Conservation (phyloP, 2,329 filamentous ascomycete species). For the Aureobasidium sp. region DNA sequence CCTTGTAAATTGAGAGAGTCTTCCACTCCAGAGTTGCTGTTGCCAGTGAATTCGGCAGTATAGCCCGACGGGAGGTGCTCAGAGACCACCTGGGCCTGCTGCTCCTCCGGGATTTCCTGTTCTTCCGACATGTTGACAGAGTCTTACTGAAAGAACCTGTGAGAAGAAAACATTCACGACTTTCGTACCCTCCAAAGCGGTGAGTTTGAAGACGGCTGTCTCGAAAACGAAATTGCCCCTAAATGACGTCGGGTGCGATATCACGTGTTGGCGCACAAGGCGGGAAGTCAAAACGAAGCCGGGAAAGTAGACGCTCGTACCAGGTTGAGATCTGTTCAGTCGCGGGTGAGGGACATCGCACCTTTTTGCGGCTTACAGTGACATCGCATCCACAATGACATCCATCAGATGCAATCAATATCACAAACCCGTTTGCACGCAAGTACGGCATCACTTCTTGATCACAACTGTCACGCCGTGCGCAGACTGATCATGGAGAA, state of each 20-base stretch:
- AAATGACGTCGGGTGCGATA: slow-evolving; percentile 6
- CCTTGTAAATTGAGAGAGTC: slow-evolving; percentile 68
- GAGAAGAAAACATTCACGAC: neutral
- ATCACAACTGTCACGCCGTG: no score
- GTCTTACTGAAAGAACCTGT: neutral
- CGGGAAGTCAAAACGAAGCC: neutral
- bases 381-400: neutral
- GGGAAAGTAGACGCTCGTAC: neutral
- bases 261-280: neutral
- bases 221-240: slow-evolving; percentile 12
- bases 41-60: slow-evolving; percentile 14
- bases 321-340: neutral
- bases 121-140: neutral
- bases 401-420: neutral
- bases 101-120: neutral
- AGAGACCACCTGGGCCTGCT: slow-evolving; percentile 16
- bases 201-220: neutral
- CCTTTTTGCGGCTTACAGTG: neutral
- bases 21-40: slow-evolving; percentile 32
- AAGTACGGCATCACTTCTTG: neutral
- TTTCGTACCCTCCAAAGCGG: neutral
- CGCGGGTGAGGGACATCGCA: neutral
- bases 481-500: neutral
- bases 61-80: slow-evolving; percentile 18
- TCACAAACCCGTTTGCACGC: neutral